phyloP scores from a whole-genome alignment of 108 stramenopile genomes.

The Craspedostauros australis region DNA sequence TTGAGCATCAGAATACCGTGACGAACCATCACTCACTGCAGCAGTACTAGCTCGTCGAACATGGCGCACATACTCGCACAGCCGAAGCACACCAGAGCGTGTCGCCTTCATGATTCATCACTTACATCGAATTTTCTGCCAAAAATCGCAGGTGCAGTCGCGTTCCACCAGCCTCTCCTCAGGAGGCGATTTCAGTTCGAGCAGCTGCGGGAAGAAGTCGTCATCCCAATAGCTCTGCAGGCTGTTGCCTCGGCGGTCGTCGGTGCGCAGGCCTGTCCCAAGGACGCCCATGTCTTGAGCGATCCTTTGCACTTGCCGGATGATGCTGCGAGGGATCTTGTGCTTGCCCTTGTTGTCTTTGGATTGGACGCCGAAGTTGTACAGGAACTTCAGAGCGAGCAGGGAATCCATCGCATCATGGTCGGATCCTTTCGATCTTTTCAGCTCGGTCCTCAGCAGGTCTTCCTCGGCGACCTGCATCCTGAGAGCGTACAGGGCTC shows the following conservation, averaged over 20 bases:
- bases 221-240: conserved; percentile 31
- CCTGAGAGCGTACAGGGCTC: conserved; percentile 34
- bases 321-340: conserved; percentile 5
- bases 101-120: no score
- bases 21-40: no score
- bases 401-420: conserved; percentile 2
- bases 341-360: no score
- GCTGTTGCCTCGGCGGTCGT: neutral
- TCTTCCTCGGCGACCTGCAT: conserved; percentile 58
- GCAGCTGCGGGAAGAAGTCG: conserved; percentile 48
- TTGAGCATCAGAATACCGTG: no score
- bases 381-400: neutral
- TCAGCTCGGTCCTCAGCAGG: conserved; percentile 39
- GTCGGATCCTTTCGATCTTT: conserved; percentile 9
- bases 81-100: no score
- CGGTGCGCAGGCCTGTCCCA: conserved; percentile 42
- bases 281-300: conserved; percentile 60
- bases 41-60: no score
- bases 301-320: conserved; percentile 34
- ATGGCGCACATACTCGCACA: no score
- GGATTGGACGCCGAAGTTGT: conserved; percentile 6
- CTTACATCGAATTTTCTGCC: conserved; percentile 64
- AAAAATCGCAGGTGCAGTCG: conserved; percentile 70
- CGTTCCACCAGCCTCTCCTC: conserved; percentile 49
- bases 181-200: conserved; percentile 61